A percentile compares a stretch with the other conserved stretches of the same genome.
Conservation (phyloP, 1,139 yeast genomes). For the Geotrichum siamense region DNA sequence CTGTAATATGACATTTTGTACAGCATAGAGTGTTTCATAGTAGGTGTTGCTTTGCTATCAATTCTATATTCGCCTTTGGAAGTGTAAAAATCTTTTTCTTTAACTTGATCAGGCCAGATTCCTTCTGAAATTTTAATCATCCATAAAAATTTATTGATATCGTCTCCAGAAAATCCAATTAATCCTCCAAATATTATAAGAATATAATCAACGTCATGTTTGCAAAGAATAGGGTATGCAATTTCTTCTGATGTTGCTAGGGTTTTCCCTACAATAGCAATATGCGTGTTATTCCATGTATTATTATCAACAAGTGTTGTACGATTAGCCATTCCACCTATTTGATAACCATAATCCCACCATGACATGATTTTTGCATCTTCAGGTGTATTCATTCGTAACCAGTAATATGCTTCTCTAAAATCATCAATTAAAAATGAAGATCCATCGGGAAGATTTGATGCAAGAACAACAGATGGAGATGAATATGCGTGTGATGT, state of each 20-base stretch:
- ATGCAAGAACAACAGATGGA: conserved; percentile 93
- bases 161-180: conserved; percentile 93
- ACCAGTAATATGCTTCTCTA: conserved; percentile 98
- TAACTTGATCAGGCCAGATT: conserved; percentile 96
- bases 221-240: conserved; percentile 77
- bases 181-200: conserved; percentile 91
- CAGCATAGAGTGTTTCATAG: conserved; percentile 87
- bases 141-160: conserved; percentile 94
- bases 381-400: conserved; percentile 94
- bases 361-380: conserved; percentile 96
- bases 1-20: conserved; percentile 92
- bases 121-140: conserved; percentile 99
- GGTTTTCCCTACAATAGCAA: conserved; percentile 99
- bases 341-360: conserved; percentile 99
- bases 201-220: conserved; percentile 93
- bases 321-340: conserved; percentile 99
- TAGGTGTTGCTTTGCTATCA: conserved; percentile 68
- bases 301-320: conserved; percentile 97
- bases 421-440: conserved; percentile 86
- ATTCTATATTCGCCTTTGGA: conserved; percentile 81
- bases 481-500: conserved; percentile 93
- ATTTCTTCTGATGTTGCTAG: conserved; percentile 86
- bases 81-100: conserved; percentile 78
- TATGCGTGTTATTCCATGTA: conserved; percentile 99
- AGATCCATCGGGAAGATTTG: conserved; percentile 77